Conservation (phyloP, 2,329 filamentous ascomycete species). For the Colletotrichum coccodes region DNA sequence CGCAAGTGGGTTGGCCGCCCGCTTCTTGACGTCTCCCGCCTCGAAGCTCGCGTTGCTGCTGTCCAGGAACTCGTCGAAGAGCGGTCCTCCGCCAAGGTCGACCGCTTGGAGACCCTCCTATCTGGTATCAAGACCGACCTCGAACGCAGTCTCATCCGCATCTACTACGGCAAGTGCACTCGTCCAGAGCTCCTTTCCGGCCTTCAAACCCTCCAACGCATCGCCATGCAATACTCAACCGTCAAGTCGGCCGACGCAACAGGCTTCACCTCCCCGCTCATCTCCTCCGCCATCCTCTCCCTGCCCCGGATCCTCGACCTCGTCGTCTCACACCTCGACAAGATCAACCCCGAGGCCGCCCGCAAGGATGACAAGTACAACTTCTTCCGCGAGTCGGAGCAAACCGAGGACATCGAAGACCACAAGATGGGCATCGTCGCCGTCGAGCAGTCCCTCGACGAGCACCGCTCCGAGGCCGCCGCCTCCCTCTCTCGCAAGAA, state of each 20-base stretch:
- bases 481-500: constrained; percentile 76
- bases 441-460: constrained; percentile 88
- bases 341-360: constrained; percentile 86
- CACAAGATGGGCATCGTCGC: constrained; percentile 92
- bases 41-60: constrained; percentile 84
- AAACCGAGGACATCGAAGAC: constrained; percentile 88
- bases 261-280: constrained; percentile 76
- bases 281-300: constrained; percentile 77
- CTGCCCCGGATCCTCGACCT: constrained; percentile 81
- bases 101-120: constrained; percentile 79
- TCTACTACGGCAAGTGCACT: constrained; percentile 97
- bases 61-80: constrained; percentile 86
- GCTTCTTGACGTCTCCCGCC: constrained; percentile 76
- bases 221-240: constrained; percentile 79
- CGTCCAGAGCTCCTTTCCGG: constrained; percentile 87
- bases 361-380: constrained; percentile 90
- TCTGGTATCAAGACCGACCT: constrained; percentile 81
- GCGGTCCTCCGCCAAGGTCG: constrained; percentile 72
- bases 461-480: constrained; percentile 78
- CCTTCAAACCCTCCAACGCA: constrained; percentile 85
- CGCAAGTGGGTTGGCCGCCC: constrained; percentile 96
- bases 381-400: constrained; percentile 89
- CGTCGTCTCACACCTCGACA: constrained; percentile 80
- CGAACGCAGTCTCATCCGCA: constrained; percentile 91
- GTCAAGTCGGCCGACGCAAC: constrained; percentile 73